These are phyloP conservation scores for Chlorokybus atmophyticus DNA, from an alignment of 139 green algal genomes.

Conservation along the genomic window DNA sequence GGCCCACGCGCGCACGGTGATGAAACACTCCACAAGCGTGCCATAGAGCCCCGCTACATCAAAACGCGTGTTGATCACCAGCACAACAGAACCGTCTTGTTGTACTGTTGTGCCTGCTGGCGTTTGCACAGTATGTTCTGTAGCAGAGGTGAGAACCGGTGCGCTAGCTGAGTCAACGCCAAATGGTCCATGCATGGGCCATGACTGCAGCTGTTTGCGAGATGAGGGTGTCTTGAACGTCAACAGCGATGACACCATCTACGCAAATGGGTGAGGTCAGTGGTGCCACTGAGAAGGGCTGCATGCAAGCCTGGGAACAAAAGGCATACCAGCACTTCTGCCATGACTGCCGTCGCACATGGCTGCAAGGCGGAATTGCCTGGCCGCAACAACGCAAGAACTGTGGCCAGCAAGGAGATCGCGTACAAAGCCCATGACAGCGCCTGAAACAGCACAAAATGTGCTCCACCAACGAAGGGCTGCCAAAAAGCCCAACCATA, in stretches of 20 bases:
- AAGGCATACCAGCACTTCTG: constrained; percentile 1
- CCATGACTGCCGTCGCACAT: background rate
- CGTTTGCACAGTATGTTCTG: too few relatives aligned
- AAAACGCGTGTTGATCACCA: too few relatives aligned
- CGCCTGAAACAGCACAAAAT: constrained; percentile 20
- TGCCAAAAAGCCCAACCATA: constrained; percentile 22
- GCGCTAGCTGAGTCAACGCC: too few relatives aligned
- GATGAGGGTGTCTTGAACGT: background rate
- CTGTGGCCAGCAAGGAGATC: background rate
- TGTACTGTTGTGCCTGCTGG: too few relatives aligned
- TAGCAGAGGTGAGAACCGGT: too few relatives aligned
- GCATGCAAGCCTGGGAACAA: background rate
- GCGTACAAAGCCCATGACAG: constrained; percentile 16
- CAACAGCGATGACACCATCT: background rate
- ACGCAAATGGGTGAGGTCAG: background rate
- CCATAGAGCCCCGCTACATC: too few relatives aligned
- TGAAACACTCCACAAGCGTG: too few relatives aligned
- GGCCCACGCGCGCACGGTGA: too few relatives aligned
- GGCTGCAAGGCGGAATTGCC: too few relatives aligned
- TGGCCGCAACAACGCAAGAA: background rate
- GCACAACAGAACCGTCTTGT: too few relatives aligned
- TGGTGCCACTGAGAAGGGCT: background rate
- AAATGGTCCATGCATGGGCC: too few relatives aligned
- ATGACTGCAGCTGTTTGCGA: too few relatives aligned
- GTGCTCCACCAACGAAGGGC: constrained; percentile 17